Percentiles rank a stretch among this genome's conserved stretches.
Conservation (phyloP, 441 rosid species). For the Gossypium laxum region DNA sequence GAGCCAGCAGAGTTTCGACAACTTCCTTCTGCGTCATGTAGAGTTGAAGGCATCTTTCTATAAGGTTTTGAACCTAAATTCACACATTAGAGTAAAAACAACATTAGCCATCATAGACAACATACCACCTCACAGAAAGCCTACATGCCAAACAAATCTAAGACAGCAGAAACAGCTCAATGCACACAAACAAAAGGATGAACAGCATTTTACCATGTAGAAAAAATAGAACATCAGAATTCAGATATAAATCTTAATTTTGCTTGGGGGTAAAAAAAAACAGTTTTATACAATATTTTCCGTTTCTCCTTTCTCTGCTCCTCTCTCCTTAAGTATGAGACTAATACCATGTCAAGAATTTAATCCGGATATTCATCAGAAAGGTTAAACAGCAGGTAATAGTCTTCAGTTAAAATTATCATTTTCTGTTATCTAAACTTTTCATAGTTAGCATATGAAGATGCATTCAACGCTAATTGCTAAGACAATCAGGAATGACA, state of each 20-base stretch:
- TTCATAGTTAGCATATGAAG: background rate
- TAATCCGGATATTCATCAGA: background rate
- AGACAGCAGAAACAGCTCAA: slow-evolving; percentile 1
- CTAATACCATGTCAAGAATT: background rate
- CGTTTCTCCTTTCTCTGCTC: background rate
- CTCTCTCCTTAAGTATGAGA: background rate
- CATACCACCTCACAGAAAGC: background rate
- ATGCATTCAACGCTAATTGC: background rate
- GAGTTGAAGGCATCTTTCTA: slow-evolving; percentile 85
- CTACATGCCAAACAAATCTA: background rate
- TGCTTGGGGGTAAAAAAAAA: background rate
- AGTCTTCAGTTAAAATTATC: background rate
- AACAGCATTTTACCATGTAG: background rate
- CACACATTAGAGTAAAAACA: background rate
- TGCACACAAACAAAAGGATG: background rate
- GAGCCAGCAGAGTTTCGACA: slow-evolving; percentile 64
- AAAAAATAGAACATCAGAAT: background rate
- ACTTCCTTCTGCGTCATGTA: slow-evolving; percentile 94
- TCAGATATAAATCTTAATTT: background rate
- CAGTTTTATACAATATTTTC: background rate
- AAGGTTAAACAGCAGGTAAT: background rate
- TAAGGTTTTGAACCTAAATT: slow-evolving; percentile 86
- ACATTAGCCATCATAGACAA: background rate
- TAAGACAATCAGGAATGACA: background rate
- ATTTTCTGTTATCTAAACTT: background rate